Base-by-base conservation (phyloP, 345 rosid species). In the Chamaenerion angustifolium region DNA sequence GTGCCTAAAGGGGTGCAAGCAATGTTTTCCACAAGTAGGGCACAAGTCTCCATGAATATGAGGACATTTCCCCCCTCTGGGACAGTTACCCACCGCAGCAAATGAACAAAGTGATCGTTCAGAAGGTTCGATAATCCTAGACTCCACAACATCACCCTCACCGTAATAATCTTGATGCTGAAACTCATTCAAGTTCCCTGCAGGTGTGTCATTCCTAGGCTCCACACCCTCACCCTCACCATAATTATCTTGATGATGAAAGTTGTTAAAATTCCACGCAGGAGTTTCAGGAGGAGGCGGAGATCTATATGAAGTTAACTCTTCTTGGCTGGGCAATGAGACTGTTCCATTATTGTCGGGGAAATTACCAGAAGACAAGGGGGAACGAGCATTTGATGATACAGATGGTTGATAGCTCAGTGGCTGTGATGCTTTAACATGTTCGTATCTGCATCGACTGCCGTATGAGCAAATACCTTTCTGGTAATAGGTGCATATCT, bases 401-500 rank as follows among this genome's bases (percentile, higher is more conserved):
- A 41, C 27, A 5, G 53, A 27, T 49, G n/a, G 14, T 23, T 16
- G 9, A 49, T 25, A 17, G 7, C 12, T 11, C 13, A 7, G 41
- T 6, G 41, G 41, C 53, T 49, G 49, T 12, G 77, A 68, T 60
- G 71, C 58, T 42, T 68, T 84, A 42, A 68, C 71, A 58, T 92
- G 98, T 46, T 84, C 84, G 57, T 87, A 82, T 69, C 95, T 67
- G 68, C 98, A 92, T 51, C 94, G 76, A 59, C 80, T 77, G 48
- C 94, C 98, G 47, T 78, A 87, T 2, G 73, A 69, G 60, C 96
- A 92, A 15, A 70, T 57, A 31, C 98, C 95, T 68, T 82, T 92
- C 65, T 92, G 98, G 67, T 92, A 84, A 58, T 65, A 92, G 51
- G 88, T 82, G 75, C 98, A 92, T 50, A 84, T 68, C 98, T 92